Evolutionary conservation across 257 asterid genomes (phyloP), one percentile per base, ranked within the genome.

Genomic region (Haberlea rhodopensis): DNA sequence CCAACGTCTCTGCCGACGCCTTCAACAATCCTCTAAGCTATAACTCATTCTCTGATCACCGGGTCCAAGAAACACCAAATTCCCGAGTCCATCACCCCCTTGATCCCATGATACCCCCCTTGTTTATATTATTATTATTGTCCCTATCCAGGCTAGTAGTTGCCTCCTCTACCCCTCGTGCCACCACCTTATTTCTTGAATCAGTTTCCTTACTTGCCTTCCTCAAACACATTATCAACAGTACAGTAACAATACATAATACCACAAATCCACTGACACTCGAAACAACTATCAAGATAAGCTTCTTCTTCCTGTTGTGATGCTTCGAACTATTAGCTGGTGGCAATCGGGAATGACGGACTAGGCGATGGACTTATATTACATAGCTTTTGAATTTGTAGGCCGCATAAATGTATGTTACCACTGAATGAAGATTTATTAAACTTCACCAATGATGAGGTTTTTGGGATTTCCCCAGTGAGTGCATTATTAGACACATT

Each of bases 1-100:
- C 99, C 76, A 92, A 68, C 0, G 95, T 92, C 81, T 89, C 99
- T 0, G 97, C 99, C 1, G 99, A 92, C 3, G 99, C 99, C 82
- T 87, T 92, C 71, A 92, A 80, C 71, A 92, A 75, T 89, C 99
- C 76, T 89, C 99, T 60, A 92, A 63, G 27, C 79, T 81, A 57
- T 89, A 92, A 65, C 70, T 87, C 99, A 92, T 89, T 53, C 68
- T 80, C 78, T 86, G 81, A 79, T 90, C 94, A 10, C 86, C 90
- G 22, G 96, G 87, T 53, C 98, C 99, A n/a, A 88, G 78, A 72
- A 92, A 87, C 72, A 82, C 88, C 85, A 92, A 48, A 55, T 78
- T 79, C 71, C 99, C 99, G 1, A 83, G 71, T n/a, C 95, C 97
- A 21, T 79, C 99, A 46, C 76, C 78, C 2, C 88, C 97, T 71